Evolutionary conservation across 1,139 yeast genomes (phyloP).

Genomic region (Nematodospora anomalae): DNA sequence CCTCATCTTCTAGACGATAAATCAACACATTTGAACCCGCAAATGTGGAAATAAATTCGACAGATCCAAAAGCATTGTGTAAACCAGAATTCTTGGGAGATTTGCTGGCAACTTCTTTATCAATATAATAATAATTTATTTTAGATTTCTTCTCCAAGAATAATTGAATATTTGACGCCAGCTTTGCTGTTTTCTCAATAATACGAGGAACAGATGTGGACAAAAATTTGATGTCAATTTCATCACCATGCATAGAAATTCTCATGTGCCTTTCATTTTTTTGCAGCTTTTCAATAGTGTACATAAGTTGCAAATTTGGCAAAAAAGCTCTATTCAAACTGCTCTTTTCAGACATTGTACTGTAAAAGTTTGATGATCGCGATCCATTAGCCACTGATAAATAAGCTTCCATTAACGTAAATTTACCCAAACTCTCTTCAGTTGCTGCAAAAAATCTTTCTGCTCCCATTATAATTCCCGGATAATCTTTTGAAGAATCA

Average conservation of each 20-base stretch:
- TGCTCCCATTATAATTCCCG: conserved; percentile 78
- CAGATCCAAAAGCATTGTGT: conserved; percentile 38
- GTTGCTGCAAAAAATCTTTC: conserved; percentile 65
- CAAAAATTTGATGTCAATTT: conserved; percentile 61
- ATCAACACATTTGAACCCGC: conserved; percentile 71
- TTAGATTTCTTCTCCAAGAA: conserved; percentile 26
- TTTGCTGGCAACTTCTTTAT: conserved; percentile 1
- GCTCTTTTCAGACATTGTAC: conserved; percentile 45
- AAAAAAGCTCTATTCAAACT: conserved; percentile 62
- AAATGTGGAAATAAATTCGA: conserved; percentile 56
- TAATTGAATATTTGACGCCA: conserved; percentile 44
- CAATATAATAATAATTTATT: conserved; percentile 4
- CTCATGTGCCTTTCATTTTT: conserved; percentile 35
- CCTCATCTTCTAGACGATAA: conserved; percentile 44
- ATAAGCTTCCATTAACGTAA: conserved; percentile 64
- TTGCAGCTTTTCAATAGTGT: conserved; percentile 38
- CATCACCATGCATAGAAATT: conserved; percentile 60
- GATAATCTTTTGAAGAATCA: conserved; percentile 42
- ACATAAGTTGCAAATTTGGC: conserved; percentile 64
- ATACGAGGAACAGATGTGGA: conserved; percentile 48
- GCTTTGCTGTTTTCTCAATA: conserved; percentile 46
- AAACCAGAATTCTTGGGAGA: conserved; percentile 6
- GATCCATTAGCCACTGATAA: conserved; percentile 66
- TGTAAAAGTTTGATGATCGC: conserved; percentile 51
- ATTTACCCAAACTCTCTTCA: conserved; percentile 62